Base-by-base conservation (phyloP, 257 asterid species). In the Anisodus tanguticus region DNA sequence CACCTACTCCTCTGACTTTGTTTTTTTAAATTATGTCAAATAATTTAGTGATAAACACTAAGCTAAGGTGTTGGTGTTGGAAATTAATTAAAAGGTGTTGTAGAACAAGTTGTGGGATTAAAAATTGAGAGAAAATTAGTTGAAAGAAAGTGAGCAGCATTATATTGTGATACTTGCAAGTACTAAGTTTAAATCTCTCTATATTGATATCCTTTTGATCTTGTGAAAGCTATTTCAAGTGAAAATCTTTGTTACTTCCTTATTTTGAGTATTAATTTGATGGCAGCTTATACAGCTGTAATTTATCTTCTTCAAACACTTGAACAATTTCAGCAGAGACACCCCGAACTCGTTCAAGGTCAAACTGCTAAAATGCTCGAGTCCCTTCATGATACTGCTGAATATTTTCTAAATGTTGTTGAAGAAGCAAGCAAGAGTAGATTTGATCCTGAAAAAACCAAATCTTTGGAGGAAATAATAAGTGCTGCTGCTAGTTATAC, bases 381-480 rank as follows among this genome's bases (percentile, higher is more conserved):
- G 15, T 57, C 63, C 15, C 63, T 57, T 4, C 63, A 2, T 57
- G 63, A 17, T 0, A 57, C 63, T 57, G 63, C 63, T 57, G 63
- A 57, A 15, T 57, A 57, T 57, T 0, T 57, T 5, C 22, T 0
- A 16, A 13, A 13, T 1, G 22, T 57, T 2, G n/a, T 57, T 57
- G 63, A 57, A 13, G 2, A 16, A 57, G 3, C 2, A 15, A 2
- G 22, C 63, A 57, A 57, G 9, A 57, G 63, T 57, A 57, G 22
- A 17, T 57, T 57, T 57, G 63, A 57, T 17, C 3, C 63, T 57
- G 9, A 57, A 70, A 70, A 70, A 3, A 4, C 16, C 57, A 70
- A 70, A 17, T 41, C 79, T 43, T 70, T 70, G 57, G 79, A 70
- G 57, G 79, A 70, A 43, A 71, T 9, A 9, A 70, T 71, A 0